Conservation (phyloP, 1,139 yeast species). For the Taphrina sp. region DNA sequence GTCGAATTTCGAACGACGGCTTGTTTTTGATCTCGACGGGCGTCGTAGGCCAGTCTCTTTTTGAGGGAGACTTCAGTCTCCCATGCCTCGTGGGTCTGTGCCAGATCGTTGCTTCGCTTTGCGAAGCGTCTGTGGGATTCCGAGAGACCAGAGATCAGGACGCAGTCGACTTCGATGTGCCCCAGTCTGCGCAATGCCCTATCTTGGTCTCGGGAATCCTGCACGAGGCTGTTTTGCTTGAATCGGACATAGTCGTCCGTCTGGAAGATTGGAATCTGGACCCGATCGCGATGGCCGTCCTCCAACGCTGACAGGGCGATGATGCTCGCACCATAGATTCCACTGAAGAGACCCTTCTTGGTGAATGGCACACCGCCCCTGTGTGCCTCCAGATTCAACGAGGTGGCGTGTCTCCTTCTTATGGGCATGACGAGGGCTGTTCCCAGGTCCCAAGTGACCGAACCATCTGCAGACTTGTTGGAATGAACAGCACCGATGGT, state of each 20-base stretch:
- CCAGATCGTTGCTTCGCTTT: constrained; percentile 16
- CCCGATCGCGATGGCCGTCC: constrained; percentile 14
- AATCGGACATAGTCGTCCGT: constrained; percentile 30
- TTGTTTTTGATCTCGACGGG: constrained; percentile 16
- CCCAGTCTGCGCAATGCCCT: constrained; percentile 21
- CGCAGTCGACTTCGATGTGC: constrained; percentile 24
- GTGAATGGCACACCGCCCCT: constrained; percentile 30
- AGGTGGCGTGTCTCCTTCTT: constrained; percentile 24
- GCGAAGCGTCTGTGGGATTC: constrained; percentile 15
- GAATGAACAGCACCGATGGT: constrained; percentile 29
- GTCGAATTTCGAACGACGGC: neutral
- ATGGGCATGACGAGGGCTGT: constrained; percentile 16
- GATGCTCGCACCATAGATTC: constrained; percentile 23
- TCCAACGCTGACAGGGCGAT: constrained; percentile 29
- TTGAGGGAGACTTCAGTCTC: constrained; percentile 17
- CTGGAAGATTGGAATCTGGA: constrained; percentile 23
- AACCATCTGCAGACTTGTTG: neutral
- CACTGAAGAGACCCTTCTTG: constrained; percentile 23
- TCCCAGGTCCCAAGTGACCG: constrained; percentile 23
- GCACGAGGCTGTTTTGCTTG: constrained; percentile 24
- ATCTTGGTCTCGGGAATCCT: constrained; percentile 9
- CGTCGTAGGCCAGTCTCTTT: constrained; percentile 17
- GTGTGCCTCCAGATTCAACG: constrained; percentile 19
- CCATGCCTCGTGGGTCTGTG: constrained; percentile 31
- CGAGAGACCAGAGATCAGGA: constrained; percentile 9